Percentiles rank a stretch among this genome's conserved stretches.
Conservation (phyloP, 1,139 yeast genomes). For the Nakaseomyces sp. region DNA sequence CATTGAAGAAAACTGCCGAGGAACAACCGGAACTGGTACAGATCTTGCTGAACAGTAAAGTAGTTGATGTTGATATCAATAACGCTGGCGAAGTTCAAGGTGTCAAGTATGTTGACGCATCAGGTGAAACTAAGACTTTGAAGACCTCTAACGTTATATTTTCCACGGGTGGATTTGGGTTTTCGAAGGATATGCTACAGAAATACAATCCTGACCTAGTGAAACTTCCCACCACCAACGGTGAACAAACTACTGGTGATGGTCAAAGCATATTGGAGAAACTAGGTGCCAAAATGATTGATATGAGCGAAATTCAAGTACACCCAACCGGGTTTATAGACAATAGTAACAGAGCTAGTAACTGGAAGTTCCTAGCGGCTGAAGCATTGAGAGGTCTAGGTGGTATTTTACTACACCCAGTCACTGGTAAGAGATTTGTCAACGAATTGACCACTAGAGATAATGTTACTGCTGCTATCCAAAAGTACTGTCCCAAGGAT, state of each 20-base stretch:
- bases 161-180: constrained; percentile 68
- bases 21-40: constrained; percentile 43
- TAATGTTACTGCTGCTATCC: constrained; percentile 47
- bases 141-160: constrained; percentile 44
- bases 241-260: constrained; percentile 68
- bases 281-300: constrained; percentile 55
- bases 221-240: constrained; percentile 64
- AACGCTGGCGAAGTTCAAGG: constrained; percentile 36
- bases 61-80: constrained; percentile 43
- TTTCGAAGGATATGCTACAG: constrained; percentile 41
- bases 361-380: constrained; percentile 67
- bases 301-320: constrained; percentile 73
- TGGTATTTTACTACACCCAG: constrained; percentile 52
- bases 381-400: constrained; percentile 76
- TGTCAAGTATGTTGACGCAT: constrained; percentile 40
- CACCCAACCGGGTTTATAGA: constrained; percentile 82
- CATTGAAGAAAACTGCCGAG: constrained; percentile 42
- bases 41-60: constrained; percentile 48
- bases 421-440: constrained; percentile 55
- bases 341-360: constrained; percentile 42
- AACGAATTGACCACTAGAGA: constrained; percentile 69
- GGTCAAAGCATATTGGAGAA: constrained; percentile 56
- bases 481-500: constrained; percentile 28
- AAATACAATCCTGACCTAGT: constrained; percentile 56
- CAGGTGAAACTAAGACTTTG: constrained; percentile 22